A percentile compares a stretch with the other conserved stretches of the same genome.
phyloP scores from a whole-genome alignment of 768 basidiomycete species.

The Leucocoprinus leucothites region DNA sequence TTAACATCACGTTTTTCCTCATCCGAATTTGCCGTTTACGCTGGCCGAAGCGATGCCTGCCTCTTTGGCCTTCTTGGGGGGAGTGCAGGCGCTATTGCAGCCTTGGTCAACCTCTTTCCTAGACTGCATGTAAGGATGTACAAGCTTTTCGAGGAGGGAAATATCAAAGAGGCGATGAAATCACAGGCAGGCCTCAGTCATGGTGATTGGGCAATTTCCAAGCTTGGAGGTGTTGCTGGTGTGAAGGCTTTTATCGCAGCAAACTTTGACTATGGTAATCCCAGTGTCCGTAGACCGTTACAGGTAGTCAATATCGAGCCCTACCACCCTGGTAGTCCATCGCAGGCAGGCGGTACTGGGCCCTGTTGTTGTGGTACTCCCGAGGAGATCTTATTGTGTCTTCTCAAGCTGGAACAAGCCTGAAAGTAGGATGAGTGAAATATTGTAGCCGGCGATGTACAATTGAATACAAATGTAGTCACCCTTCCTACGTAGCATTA shows the following conservation, averaged over 20 bases:
- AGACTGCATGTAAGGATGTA: slow-evolving; percentile 54
- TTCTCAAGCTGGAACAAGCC: too few relatives aligned
- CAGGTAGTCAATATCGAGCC: slow-evolving; percentile 29
- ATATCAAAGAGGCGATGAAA: slow-evolving; percentile 54
- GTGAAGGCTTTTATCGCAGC: slow-evolving; percentile 61
- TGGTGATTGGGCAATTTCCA: slow-evolving; percentile 62
- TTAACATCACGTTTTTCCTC: slow-evolving; percentile 56
- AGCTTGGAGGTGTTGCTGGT: slow-evolving; percentile 65
- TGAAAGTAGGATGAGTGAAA: too few relatives aligned
- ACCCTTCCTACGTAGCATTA: too few relatives aligned
- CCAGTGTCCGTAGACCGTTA: slow-evolving; percentile 47
- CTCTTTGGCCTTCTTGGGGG: slow-evolving; percentile 58
- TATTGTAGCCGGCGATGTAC: too few relatives aligned
- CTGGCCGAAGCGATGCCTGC: slow-evolving; percentile 73
- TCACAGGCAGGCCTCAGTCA: slow-evolving; percentile 61
- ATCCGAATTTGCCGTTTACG: slow-evolving; percentile 63
- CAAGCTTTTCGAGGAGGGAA: slow-evolving; percentile 47
- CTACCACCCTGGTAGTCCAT: too few relatives aligned
- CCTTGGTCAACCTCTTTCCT: slow-evolving; percentile 58
- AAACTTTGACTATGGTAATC: slow-evolving; percentile 62
- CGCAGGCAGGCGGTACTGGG: too few relatives aligned
- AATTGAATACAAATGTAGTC: too few relatives aligned
- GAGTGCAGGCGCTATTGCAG: slow-evolving; percentile 65
- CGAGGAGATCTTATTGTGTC: too few relatives aligned
- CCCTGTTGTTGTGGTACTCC: too few relatives aligned